A percentile compares a stretch with the other conserved stretches of the same genome.
phyloP scores from a whole-genome alignment of 352 stramenopile species.

The Phytophthora parvispora region DNA sequence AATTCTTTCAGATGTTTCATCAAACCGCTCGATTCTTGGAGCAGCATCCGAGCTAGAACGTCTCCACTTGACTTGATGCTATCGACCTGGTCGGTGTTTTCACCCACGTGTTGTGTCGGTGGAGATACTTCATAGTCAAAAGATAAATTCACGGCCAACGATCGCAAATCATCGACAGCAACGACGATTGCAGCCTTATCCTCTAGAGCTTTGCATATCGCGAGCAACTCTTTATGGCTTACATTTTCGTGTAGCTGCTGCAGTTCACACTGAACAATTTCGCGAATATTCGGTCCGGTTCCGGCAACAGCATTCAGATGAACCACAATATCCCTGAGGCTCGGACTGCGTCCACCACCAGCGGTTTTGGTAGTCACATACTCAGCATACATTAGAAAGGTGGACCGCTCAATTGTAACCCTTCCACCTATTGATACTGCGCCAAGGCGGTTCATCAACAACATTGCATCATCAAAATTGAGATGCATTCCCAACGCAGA shows the following conservation, averaged over 20 bases:
- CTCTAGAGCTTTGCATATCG: conserved; percentile 39
- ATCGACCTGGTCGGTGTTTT: background rate
- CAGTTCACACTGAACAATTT: conserved; percentile 46
- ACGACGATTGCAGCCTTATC: conserved; percentile 36
- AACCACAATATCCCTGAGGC: conserved; percentile 28
- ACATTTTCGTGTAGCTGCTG: conserved; percentile 64
- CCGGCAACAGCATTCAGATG: conserved; percentile 23
- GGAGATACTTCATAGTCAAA: conserved; percentile 42
- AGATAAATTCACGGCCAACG: conserved; percentile 50
- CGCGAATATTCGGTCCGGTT: conserved; percentile 11
- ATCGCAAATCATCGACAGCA: conserved; percentile 39
- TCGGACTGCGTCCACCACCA: background rate
- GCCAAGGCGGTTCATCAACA: conserved; percentile 66
- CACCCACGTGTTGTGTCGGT: background rate
- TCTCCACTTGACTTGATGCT: conserved; percentile 35
- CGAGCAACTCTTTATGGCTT: conserved; percentile 28
- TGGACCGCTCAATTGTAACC: conserved; percentile 23
- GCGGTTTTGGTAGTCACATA: conserved; percentile 7
- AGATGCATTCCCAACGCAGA: conserved; percentile 56
- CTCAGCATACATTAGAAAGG: conserved; percentile 30
- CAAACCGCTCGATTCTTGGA: conserved; percentile 22
- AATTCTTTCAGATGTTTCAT: conserved; percentile 49
- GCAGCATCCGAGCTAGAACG: conserved; percentile 39
- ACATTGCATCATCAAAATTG: conserved; percentile 33
- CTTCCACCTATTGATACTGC: conserved; percentile 4